These are phyloP conservation scores for Colletotrichum sp. DNA, from an alignment of 2,329 filamentous ascomycete genomes.

Conservation along the genomic window DNA sequence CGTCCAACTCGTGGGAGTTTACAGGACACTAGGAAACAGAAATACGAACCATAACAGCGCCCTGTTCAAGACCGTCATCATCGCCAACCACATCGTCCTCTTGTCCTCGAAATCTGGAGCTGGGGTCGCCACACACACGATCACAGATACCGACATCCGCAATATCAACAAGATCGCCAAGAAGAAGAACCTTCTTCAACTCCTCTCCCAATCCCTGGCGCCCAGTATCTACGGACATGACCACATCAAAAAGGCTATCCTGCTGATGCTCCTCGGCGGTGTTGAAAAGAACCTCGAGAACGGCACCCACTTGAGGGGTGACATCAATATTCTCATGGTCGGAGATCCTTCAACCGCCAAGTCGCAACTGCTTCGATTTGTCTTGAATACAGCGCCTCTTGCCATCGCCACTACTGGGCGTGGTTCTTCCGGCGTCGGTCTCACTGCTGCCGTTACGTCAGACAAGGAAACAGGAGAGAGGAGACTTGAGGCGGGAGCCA, in stretches of 20 bases:
- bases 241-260: conserved; percentile 96
- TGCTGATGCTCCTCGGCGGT: conserved; percentile 92
- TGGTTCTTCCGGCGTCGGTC: conserved; percentile 95
- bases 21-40: conserved; percentile 90
- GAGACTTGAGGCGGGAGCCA: conserved; percentile 93
- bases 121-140: conserved; percentile 87
- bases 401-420: conserved; percentile 97
- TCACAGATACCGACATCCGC: conserved; percentile 95
- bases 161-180: conserved; percentile 99
- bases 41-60: conserved; percentile 91
- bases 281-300: conserved; percentile 99
- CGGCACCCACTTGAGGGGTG: conserved; percentile 94
- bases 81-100: conserved; percentile 94
- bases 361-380: conserved; percentile 96
- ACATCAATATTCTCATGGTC: conserved; percentile 99
- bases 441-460: conserved; percentile 93
- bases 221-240: conserved; percentile 97
- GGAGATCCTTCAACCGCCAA: conserved; percentile 98
- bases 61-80: conserved; percentile 90
- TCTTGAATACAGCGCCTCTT: conserved; percentile 93
- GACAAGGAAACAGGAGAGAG: conserved; percentile 98
- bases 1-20: conserved; percentile 96
- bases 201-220: conserved; percentile 91
- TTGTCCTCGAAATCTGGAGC: conserved; percentile 96
- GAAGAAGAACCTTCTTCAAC: conserved; percentile 90